Evolutionary conservation across 257 asterid genomes (phyloP).

Genomic region (Anisodus acutangulus): DNA sequence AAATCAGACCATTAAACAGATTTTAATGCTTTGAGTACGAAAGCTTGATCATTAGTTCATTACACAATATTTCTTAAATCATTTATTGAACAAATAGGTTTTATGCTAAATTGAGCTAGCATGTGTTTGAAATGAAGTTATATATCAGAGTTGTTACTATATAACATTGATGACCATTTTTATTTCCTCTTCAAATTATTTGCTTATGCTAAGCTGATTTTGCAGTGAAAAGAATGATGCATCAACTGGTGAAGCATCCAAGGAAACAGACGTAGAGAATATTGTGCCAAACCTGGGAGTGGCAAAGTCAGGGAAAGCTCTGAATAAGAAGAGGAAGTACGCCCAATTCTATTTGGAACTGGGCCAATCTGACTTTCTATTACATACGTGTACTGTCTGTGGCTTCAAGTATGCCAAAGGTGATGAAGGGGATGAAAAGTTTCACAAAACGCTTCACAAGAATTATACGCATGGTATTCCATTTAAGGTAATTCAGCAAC

Average conservation of each 20-base stretch:
- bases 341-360: conserved; percentile 73
- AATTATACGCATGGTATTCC: conserved; percentile 73
- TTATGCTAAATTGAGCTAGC: background rate
- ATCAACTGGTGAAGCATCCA: conserved; percentile 35
- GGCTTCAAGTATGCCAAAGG: conserved; percentile 74
- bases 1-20: background rate
- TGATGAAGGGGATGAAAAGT: conserved; percentile 65
- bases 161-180: background rate
- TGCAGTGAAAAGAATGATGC: conserved; percentile 37
- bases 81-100: background rate
- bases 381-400: conserved; percentile 63
- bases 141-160: background rate
- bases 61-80: background rate
- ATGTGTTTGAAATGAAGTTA: background rate
- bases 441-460: conserved; percentile 48
- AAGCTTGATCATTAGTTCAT: background rate
- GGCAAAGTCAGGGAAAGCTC: conserved; percentile 44
- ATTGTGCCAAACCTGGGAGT: conserved; percentile 30
- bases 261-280: conserved; percentile 34
- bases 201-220: conserved; percentile 7
- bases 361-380: conserved; percentile 77
- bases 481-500: conserved; percentile 55
- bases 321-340: conserved; percentile 71
- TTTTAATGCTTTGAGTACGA: background rate
- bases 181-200: conserved; percentile 7